Evolutionary conservation across 169 alveolate species (phyloP), one percentile per base, ranked within the genome.

Genomic region (Plasmodium vivax): DNA sequence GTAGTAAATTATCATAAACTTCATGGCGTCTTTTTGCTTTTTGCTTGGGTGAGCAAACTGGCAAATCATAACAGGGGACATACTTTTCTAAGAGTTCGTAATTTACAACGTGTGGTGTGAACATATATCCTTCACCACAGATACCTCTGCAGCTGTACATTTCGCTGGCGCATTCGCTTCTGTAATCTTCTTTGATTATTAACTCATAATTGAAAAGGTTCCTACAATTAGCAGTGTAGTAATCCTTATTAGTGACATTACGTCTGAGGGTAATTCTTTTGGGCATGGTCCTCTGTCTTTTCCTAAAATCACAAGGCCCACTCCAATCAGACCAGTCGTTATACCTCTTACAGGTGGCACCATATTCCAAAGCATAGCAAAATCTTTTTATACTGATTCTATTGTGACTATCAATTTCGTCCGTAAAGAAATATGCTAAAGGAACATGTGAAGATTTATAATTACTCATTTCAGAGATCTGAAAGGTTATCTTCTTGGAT

Each of bases 231-330:
- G 93, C 81, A 32, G 8, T 34, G 80, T 85, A 85, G 68, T 85
- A 16, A 14, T 8, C 7, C 9, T 8, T 9, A 74, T n/a, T 54
- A 12, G 0, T 41, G 43, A 12, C 23, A 36, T 83, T 30, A 54
- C 36, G 6, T 1, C 14, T 62, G 5, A 47, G 23, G 45, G 87
- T 85, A 38, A 85, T 62, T 38, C 54, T 85, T 71, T 36, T 51
- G 38, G 93, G 93, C 16, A 75, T 85, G 27, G 36, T 34, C 51
- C 85, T 43, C 80, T 77, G 85, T 77, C 93, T 75, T 85, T 34
- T 75, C 45, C 85, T 77, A 85, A 85, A 85, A 75, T 85, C 93
- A 85, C 93, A 85, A 74, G 93, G 82, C 2, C 93, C 93, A 54
- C 43, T 30, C 93, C 93, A 85, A 16, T 85, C 93, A 23, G 85